A percentile compares a stretch with the other conserved stretches of the same genome.
phyloP scores from a whole-genome alignment of 2,329 filamentous ascomycete species.

The Curvularia sp. region DNA sequence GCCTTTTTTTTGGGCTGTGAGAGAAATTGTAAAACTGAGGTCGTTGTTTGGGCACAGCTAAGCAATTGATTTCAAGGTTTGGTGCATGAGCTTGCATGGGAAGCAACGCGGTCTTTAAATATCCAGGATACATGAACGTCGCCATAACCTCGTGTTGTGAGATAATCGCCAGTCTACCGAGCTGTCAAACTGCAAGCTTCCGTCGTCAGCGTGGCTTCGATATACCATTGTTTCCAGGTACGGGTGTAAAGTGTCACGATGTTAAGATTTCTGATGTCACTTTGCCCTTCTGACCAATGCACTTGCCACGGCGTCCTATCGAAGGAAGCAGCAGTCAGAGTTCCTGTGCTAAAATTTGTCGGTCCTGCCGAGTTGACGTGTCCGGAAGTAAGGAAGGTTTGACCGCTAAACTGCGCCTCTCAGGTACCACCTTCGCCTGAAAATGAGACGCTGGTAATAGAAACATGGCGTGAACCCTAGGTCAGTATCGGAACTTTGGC shows the following conservation, averaged over 20 bases:
- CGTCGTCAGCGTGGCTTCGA: constrained; percentile 26
- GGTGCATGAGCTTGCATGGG: neutral
- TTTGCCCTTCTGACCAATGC: constrained; percentile 11
- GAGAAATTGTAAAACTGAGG: neutral
- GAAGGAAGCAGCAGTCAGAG: constrained; percentile 1
- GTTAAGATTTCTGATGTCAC: constrained; percentile 6
- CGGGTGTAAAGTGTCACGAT: constrained; percentile 10
- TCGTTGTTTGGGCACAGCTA: neutral
- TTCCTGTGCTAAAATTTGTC: constrained; percentile 7
- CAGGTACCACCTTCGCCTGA: constrained; percentile 11
- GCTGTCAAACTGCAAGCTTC: constrained; percentile 29
- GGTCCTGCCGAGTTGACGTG: constrained; percentile 21
- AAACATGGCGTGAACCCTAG: constrained; percentile 14
- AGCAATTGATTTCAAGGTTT: neutral
- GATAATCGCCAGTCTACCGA: constrained; percentile 10
- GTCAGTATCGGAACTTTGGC: constrained; percentile 6
- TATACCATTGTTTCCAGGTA: constrained; percentile 10
- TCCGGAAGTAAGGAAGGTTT: constrained; percentile 1
- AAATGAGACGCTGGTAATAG: constrained; percentile 8
- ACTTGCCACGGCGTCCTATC: constrained; percentile 8
- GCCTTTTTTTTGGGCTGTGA: neutral
- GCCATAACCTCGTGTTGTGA: constrained; percentile 8
- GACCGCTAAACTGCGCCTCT: constrained; percentile 15
- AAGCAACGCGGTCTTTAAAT: constrained; percentile 7
- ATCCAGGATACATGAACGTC: constrained; percentile 3